These are phyloP conservation scores for Penicillium chermesinum DNA, from an alignment of 495 filamentous ascomycete species.

Conservation along the genomic window DNA sequence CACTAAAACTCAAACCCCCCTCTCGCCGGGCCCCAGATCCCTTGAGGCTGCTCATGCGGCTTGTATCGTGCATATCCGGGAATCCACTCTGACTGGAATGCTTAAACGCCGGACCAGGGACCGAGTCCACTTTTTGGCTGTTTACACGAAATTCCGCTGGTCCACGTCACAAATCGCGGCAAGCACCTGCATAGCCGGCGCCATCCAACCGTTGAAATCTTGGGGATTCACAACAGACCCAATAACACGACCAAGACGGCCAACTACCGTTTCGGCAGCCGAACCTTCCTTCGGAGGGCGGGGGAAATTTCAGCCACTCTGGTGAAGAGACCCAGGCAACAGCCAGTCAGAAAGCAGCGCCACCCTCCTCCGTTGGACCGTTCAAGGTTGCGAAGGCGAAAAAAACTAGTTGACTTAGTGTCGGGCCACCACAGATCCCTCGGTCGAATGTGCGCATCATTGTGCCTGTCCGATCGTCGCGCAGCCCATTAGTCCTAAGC, in stretches of 20 bases:
- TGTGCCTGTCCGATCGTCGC: slow-evolving; percentile 7
- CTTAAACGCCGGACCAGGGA: slow-evolving; percentile 31
- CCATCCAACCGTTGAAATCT: slow-evolving; percentile 17
- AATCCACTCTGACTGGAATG: slow-evolving; percentile 26
- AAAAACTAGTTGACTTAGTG: not conserved
- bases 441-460: slow-evolving; percentile 35
- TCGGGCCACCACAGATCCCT: not conserved
- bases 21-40: not conserved
- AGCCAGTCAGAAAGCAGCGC: not conserved
- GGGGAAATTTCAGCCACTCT: not conserved
- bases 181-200: slow-evolving; percentile 39
- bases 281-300: not conserved
- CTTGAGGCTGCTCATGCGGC: slow-evolving; percentile 8
- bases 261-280: not conserved
- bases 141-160: slow-evolving; percentile 14
- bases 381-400: not conserved
- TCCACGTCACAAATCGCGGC: slow-evolving; percentile 18
- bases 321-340: not conserved
- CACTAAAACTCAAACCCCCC: too few species aligned
- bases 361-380: not conserved
- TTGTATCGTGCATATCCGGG: slow-evolving; percentile 20
- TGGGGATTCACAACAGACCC: slow-evolving; percentile 18
- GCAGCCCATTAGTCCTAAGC: slow-evolving; percentile 24
- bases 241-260: not conserved
- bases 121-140: slow-evolving; percentile 36